Percentiles rank a stretch among this genome's conserved stretches.
Conservation (phyloP, 768 basidiomycete genomes). For the Suillus decipiens region DNA sequence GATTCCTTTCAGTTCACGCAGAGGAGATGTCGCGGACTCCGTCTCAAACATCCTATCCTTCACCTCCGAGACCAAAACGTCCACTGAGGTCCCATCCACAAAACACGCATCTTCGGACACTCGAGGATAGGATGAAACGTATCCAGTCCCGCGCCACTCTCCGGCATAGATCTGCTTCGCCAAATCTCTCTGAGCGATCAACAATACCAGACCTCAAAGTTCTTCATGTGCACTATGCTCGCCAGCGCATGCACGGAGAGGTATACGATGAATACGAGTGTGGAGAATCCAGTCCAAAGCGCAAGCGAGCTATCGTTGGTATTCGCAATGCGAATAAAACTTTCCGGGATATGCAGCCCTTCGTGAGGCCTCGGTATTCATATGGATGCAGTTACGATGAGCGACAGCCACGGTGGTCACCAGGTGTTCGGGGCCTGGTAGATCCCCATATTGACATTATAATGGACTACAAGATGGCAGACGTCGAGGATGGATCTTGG, state of each 20-base stretch:
- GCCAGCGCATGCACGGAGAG: neutral
- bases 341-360: neutral
- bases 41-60: neutral
- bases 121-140: neutral
- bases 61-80: neutral
- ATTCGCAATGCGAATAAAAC: neutral
- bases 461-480: neutral
- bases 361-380: neutral
- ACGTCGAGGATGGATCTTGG: neutral
- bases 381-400: neutral
- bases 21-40: neutral
- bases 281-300: slow-evolving; percentile 2
- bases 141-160: neutral
- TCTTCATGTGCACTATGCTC: neutral
- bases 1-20: neutral
- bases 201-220: neutral
- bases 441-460: neutral
- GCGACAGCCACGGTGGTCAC: neutral
- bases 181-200: neutral
- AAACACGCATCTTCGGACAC: neutral
- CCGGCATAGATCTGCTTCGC: neutral
- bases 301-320: neutral
- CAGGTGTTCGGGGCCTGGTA: neutral
- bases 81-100: neutral
- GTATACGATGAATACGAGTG: neutral